A percentile compares a stretch with the other conserved stretches of the same genome.
Conservation (phyloP, 768 basidiomycete genomes). For the Tricholoma bakamatsutake region DNA sequence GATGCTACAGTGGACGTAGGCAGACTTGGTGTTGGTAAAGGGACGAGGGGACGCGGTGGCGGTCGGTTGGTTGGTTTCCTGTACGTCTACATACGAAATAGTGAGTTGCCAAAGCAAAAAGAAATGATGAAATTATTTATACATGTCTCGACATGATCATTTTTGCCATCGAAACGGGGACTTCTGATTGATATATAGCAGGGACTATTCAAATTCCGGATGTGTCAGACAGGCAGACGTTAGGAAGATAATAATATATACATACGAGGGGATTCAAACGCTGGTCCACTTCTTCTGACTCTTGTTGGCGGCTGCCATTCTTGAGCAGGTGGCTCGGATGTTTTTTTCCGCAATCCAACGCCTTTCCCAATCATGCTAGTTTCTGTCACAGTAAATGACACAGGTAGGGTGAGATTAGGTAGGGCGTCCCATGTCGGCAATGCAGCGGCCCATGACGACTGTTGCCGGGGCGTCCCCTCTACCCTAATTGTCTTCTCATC, state of each 20-base stretch:
- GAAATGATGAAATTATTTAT: slow-evolving; percentile 13
- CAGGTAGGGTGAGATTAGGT: slow-evolving; percentile 19
- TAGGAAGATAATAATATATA: background rate
- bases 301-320: slow-evolving; percentile 11
- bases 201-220: slow-evolving; percentile 24
- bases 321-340: slow-evolving; percentile 8
- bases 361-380: slow-evolving; percentile 14
- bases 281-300: slow-evolving; percentile 17
- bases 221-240: background rate
- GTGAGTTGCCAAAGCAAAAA: background rate
- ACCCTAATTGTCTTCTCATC: slow-evolving; percentile 12
- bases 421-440: slow-evolving; percentile 20
- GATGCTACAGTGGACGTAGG: slow-evolving; percentile 4
- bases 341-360: slow-evolving; percentile 19
- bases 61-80: slow-evolving; percentile 19
- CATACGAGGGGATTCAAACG: slow-evolving; percentile 23
- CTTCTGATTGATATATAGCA: slow-evolving; percentile 35
- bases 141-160: slow-evolving; percentile 51
- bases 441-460: slow-evolving; percentile 20
- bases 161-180: slow-evolving; percentile 45
- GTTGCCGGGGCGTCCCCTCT: slow-evolving; percentile 8
- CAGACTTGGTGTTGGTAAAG: slow-evolving; percentile 5
- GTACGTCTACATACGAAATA: slow-evolving; percentile 12
- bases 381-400: slow-evolving; percentile 16
- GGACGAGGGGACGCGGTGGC: slow-evolving; percentile 12